Conservation (phyloP, 345 rosid genomes). For the Syzygium grande region DNA sequence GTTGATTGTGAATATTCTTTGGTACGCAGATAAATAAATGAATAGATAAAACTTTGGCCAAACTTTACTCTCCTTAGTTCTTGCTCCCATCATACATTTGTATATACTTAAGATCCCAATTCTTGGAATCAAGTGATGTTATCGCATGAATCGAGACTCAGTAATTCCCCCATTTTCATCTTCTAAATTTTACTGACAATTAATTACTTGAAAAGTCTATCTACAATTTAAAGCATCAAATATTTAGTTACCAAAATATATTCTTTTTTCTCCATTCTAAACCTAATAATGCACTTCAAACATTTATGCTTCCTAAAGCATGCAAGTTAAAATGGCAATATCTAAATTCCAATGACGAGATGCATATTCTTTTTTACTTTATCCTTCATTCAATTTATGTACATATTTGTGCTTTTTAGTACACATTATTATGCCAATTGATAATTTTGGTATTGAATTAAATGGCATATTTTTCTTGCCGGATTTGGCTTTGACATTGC, state of each 20-base stretch:
- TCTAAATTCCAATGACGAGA: neutral
- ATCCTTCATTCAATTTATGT: neutral
- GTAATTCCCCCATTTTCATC: neutral
- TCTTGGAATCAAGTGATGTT: too few relatives aligned
- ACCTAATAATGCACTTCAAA: too few relatives aligned
- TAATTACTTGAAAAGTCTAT: neutral
- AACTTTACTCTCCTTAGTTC: too few relatives aligned
- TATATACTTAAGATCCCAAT: too few relatives aligned
- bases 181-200: too few relatives aligned
- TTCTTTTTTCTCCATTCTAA: neutral
- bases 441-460: neutral
- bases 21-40: too few relatives aligned
- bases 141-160: too few relatives aligned
- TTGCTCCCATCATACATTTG: too few relatives aligned
- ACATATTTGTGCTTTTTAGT: neutral
- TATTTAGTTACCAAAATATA: neutral
- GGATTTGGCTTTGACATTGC: too few relatives aligned
- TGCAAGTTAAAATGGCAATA: neutral
- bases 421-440: rapidly evolving
- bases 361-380: neutral
- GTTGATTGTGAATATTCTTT: too few relatives aligned
- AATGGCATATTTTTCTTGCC: neutral
- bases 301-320: neutral
- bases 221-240: too few relatives aligned
- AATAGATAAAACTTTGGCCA: too few relatives aligned